phyloP scores from a whole-genome alignment of 2,329 filamentous ascomycete species.

The Cercospora zeae-maydis region DNA sequence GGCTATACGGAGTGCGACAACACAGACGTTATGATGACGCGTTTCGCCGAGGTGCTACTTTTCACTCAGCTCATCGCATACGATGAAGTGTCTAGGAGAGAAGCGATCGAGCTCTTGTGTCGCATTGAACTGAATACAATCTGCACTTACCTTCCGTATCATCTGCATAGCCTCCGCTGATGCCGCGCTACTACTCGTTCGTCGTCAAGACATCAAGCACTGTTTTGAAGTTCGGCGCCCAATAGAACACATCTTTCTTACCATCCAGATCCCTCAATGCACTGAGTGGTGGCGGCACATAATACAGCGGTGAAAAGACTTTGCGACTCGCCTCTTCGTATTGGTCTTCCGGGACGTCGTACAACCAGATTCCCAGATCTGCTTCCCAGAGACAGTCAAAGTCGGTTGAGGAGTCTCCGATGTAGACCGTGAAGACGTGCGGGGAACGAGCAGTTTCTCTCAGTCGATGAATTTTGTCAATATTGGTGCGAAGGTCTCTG shows the following conservation, averaged over 20 bases:
- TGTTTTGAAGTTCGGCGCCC: slow-evolving; percentile 16
- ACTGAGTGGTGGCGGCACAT: slow-evolving; percentile 13
- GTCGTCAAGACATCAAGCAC: slow-evolving; percentile 3
- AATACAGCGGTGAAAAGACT: slow-evolving; percentile 26
- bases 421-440: slow-evolving; percentile 38
- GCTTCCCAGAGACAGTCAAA: slow-evolving; percentile 45
- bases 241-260: slow-evolving; percentile 17
- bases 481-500: slow-evolving; percentile 38
- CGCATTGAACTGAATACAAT: not conserved
- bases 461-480: slow-evolving; percentile 40
- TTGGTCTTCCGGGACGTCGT: slow-evolving; percentile 17
- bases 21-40: not conserved
- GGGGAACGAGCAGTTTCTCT: not conserved
- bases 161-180: not conserved
- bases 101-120: no score
- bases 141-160: not conserved
- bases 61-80: not conserved
- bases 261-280: not conserved
- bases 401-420: slow-evolving; percentile 50
- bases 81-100: not conserved
- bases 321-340: slow-evolving; percentile 18
- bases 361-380: slow-evolving; percentile 45
- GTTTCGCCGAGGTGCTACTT: not conserved
- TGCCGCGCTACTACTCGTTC: not conserved
- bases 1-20: not conserved